These are phyloP conservation scores for Aspergillus olivimuriae DNA, from an alignment of 495 filamentous ascomycete genomes.

Conservation along the genomic window DNA sequence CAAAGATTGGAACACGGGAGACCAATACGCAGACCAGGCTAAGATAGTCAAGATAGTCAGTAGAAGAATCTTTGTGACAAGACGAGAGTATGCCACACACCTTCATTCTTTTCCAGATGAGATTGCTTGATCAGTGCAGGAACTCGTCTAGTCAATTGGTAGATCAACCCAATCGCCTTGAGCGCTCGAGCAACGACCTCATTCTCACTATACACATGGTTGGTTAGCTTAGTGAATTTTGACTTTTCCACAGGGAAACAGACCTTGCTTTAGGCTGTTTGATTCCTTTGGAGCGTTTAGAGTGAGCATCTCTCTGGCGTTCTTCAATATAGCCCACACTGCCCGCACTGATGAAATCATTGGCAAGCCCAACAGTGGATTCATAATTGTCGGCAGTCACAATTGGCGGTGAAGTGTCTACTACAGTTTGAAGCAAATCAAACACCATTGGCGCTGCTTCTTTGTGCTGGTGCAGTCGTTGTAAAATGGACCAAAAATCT, in stretches of 20 bases:
- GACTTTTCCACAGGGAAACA: conserved; percentile 9
- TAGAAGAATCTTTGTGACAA: background rate
- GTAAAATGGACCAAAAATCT: conserved; percentile 93
- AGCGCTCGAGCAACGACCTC: conserved; percentile 70
- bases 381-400: conserved; percentile 96
- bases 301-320: conserved; percentile 62
- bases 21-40: conserved; percentile 99
- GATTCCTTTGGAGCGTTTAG: conserved; percentile 44
- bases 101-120: conserved; percentile 82
- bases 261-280: conserved; percentile 56
- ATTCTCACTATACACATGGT: conserved; percentile 49
- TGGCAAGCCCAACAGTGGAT: conserved; percentile 70
- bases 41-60: conserved; percentile 12
- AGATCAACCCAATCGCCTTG: conserved; percentile 73
- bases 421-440: conserved; percentile 68
- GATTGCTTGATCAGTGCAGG: conserved; percentile 85
- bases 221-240: background rate
- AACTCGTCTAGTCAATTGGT: conserved; percentile 70
- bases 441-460: conserved; percentile 75
- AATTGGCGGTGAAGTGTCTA: conserved; percentile 59
- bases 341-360: conserved; percentile 82
- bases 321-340: conserved; percentile 74
- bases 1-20: conserved; percentile 83
- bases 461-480: conserved; percentile 58
- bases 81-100: conserved; percentile 30